phyloP scores from a whole-genome alignment of 768 basidiomycete species.

The Lentinula boryana region DNA sequence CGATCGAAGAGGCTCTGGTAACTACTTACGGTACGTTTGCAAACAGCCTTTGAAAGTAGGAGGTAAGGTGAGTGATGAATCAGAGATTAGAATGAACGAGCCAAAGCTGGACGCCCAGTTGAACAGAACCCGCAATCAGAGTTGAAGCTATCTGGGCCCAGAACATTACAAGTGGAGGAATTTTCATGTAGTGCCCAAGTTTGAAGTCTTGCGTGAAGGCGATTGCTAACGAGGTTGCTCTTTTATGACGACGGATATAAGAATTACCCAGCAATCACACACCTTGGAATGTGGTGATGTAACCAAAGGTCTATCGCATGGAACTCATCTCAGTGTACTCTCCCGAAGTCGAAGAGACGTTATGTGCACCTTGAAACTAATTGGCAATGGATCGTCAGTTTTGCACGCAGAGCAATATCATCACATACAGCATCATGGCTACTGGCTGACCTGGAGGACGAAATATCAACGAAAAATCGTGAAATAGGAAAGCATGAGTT shows the following conservation, averaged over 20 bases:
- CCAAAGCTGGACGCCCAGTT: constrained; percentile 59
- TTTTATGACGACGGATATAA: background rate
- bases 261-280: background rate
- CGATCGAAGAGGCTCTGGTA: constrained; percentile 12
- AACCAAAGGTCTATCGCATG: constrained; percentile 22
- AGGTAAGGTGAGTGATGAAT: background rate
- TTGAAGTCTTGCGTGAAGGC: constrained; percentile 47
- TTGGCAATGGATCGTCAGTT: background rate
- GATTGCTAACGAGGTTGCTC: constrained; percentile 15
- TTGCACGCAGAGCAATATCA: background rate
- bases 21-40: constrained; percentile 33
- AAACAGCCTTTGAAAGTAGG: constrained; percentile 44
- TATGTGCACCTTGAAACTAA: background rate
- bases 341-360: background rate
- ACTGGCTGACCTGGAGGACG: constrained; percentile 23
- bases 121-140: constrained; percentile 55
- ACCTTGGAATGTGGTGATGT: constrained; percentile 28
- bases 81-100: constrained; percentile 4
- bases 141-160: constrained; percentile 49
- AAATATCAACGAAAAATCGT: background rate
- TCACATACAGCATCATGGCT: constrained; percentile 27
- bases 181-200: constrained; percentile 24
- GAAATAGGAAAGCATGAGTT: background rate
- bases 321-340: constrained; percentile 8
- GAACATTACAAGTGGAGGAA: constrained; percentile 54